phyloP scores from a whole-genome alignment of 768 basidiomycete species.

The Mycena capillaripes region DNA sequence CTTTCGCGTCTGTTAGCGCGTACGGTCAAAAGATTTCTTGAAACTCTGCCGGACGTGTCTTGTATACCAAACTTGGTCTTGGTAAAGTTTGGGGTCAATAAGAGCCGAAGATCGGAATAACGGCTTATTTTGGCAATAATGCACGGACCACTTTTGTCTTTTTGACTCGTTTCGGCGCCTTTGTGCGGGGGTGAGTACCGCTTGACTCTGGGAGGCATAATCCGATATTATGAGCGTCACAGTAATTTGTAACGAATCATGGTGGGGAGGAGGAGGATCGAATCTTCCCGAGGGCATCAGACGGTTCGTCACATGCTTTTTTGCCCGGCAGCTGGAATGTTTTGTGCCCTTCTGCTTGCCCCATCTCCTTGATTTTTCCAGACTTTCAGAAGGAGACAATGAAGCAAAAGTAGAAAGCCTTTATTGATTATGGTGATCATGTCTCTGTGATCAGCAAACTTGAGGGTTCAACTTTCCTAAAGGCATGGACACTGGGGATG shows the following conservation, averaged over 20 bases:
- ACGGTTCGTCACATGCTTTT: too few relatives aligned
- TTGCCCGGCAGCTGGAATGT: too few relatives aligned
- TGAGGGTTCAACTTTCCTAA: too few relatives aligned
- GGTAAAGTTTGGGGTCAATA: background rate
- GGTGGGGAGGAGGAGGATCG: too few relatives aligned
- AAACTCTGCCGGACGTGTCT: background rate
- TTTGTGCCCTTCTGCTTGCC: too few relatives aligned
- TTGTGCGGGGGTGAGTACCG: background rate
- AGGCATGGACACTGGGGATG: too few relatives aligned
- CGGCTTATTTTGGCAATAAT: conserved; percentile 11
- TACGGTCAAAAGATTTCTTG: accelerated
- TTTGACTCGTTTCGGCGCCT: background rate
- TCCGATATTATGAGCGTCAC: background rate
- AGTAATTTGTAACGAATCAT: too few relatives aligned
- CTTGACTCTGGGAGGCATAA: background rate
- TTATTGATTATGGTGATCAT: too few relatives aligned
- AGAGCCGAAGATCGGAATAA: background rate
- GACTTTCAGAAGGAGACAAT: too few relatives aligned
- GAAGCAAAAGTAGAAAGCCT: too few relatives aligned
- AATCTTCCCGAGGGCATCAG: background rate
- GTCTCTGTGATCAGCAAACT: too few relatives aligned
- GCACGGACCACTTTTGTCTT: conserved; percentile 27
- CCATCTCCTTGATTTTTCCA: too few relatives aligned
- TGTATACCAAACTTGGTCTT: background rate
- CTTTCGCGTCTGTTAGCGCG: conserved; percentile 23